Evolutionary conservation across 2,329 filamentous ascomycete species (phyloP).

Genomic region (Hypoxylon sp.): DNA sequence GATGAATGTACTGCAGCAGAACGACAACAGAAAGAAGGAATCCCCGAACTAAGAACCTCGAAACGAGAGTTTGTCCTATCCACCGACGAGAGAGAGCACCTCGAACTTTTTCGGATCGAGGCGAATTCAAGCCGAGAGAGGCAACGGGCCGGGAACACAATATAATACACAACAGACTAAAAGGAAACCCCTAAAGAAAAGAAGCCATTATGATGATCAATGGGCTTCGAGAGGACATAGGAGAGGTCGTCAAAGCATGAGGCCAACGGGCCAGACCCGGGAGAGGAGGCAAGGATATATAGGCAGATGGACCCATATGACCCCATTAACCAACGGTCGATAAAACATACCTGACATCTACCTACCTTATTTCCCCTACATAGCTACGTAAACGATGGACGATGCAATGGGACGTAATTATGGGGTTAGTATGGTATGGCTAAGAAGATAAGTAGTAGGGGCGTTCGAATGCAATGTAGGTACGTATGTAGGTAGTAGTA

Average conservation of each 20-base stretch:
- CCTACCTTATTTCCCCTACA: constrained; percentile 44
- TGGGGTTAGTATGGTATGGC: constrained; percentile 51
- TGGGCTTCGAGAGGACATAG: constrained; percentile 53
- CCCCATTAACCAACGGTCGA: constrained; percentile 50
- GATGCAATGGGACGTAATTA: constrained; percentile 52
- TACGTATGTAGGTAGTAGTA: constrained; percentile 28
- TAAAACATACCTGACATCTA: constrained; percentile 36
- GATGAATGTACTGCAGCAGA: constrained; percentile 32
- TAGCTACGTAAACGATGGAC: constrained; percentile 48
- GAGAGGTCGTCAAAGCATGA: constrained; percentile 47
- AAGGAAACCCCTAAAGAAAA: constrained; percentile 57
- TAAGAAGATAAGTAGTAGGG: constrained; percentile 46
- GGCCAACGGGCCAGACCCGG: constrained; percentile 53
- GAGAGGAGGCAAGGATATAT: constrained; percentile 65
- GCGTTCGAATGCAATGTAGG: constrained; percentile 32
- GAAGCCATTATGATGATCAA: constrained; percentile 59
- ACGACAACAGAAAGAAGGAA: constrained; percentile 43
- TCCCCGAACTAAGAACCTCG: constrained; percentile 39
- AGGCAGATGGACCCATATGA: constrained; percentile 55
- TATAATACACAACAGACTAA: constrained; percentile 54
- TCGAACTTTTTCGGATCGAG: constrained; percentile 35
- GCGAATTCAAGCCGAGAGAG: constrained; percentile 30
- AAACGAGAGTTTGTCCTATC: constrained; percentile 46
- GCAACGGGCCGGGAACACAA: constrained; percentile 40
- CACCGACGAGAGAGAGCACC: constrained; percentile 24